phyloP scores from a whole-genome alignment of 1,284 basidiomycete species.

The Trametes pubescens region DNA sequence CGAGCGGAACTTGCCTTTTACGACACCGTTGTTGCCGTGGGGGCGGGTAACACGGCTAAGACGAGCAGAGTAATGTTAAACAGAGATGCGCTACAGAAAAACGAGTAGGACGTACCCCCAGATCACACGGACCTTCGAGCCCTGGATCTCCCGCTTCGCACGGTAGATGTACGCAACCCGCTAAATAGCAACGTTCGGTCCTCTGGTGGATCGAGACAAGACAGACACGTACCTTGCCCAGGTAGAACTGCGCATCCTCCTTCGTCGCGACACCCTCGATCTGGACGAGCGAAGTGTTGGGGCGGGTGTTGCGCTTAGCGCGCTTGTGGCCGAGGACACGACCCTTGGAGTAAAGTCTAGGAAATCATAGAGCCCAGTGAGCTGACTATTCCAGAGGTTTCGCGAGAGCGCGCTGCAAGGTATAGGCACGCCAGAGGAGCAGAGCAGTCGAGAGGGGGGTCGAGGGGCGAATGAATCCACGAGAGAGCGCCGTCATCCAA shows the following conservation, averaged over 20 bases:
- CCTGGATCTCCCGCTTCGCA: conserved; percentile 92
- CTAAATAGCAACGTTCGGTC: conserved; percentile 49
- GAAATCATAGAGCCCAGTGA: conserved; percentile 23
- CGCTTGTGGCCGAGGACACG: conserved; percentile 98
- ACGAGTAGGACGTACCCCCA: conserved; percentile 79
- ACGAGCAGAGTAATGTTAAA: not conserved
- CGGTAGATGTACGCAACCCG: conserved; percentile 98
- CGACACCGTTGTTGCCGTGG: conserved; percentile 95
- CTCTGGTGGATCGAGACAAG: no score
- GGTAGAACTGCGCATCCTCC: conserved; percentile 97
- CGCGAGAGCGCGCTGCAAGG: not conserved
- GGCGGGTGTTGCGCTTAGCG: conserved; percentile 94
- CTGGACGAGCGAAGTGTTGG: conserved; percentile 96
- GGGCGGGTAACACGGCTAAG: conserved; percentile 87
- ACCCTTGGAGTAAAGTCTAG: conserved; percentile 96
- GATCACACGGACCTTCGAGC: conserved; percentile 94
- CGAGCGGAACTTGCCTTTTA: conserved; percentile 96
- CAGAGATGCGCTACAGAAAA: not conserved
- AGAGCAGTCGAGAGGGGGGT: conserved; percentile 2
- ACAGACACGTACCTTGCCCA: conserved; percentile 87
- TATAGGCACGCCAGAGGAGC: conserved; percentile 7
- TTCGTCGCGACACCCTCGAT: conserved; percentile 96
- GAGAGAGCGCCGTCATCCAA: conserved; percentile 48
- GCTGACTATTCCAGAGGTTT: conserved; percentile 14
- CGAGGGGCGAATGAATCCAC: conserved; percentile 5